Conservation (phyloP, 169 alveolate species). For the Cryptosporidium sp. region DNA sequence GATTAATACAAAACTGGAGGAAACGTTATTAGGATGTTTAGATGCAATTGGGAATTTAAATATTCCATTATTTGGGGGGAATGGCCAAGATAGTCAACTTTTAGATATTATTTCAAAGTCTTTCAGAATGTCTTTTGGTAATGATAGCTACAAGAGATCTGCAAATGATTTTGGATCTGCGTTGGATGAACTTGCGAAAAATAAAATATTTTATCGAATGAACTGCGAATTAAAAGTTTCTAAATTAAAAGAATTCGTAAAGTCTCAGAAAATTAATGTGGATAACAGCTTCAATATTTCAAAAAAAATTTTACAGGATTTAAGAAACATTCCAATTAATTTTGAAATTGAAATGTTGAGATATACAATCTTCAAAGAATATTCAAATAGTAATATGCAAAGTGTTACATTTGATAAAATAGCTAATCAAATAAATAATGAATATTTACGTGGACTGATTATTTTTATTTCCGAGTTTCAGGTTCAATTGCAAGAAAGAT, state of each 20-base stretch:
- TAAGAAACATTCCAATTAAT: background rate
- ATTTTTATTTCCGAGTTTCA: background rate
- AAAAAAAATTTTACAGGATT: background rate
- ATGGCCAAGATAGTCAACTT: background rate
- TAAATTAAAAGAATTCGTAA: background rate
- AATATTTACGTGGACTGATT: background rate
- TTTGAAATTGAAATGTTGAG: background rate
- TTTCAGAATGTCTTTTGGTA: constrained; percentile 16
- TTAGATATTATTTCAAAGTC: background rate
- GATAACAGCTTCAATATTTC: background rate
- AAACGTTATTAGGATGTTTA: background rate
- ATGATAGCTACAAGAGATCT: background rate
- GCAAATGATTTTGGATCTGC: constrained; percentile 5
- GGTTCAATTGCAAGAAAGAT: background rate
- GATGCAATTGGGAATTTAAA: background rate
- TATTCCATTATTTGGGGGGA: constrained; percentile 31
- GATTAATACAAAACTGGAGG: background rate
- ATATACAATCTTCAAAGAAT: background rate
- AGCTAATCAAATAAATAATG: background rate
- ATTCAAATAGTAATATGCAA: background rate
- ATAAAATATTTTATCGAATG: background rate
- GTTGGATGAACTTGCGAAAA: background rate
- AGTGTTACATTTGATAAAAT: background rate
- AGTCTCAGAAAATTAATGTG: background rate
- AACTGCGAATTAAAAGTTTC: background rate